Base-by-base conservation (phyloP, 192 early-diverging fungal species). In the Fimicolochytrium jonesii region DNA sequence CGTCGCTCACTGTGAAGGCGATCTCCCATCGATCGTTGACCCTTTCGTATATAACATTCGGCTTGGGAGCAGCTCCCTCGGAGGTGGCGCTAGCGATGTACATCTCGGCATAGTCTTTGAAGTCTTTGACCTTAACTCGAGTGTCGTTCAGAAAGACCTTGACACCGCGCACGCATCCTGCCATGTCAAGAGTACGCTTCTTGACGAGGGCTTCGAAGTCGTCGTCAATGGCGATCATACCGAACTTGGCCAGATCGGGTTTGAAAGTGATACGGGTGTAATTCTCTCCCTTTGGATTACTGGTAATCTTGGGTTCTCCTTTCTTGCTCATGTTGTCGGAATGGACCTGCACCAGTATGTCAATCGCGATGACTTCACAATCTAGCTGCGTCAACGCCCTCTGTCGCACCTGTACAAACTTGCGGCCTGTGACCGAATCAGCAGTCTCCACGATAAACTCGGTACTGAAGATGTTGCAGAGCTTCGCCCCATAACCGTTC, bases 391-490 rank as follows among this genome's bases (percentile, higher is more conserved):
- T n/a, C 37, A 32, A 33, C 48, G 22, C 17, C 39, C 13, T 7
- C 13, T 6, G 36, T 22, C 57, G 33, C 45, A 75, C 85, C 68
- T 99, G 96, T 57, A 77, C 76, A 68, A 91, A 99, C 67, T 87
- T 89, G 31, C 84, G 72, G 44, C 82, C 81, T 11, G 74, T 72
- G 15, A 64, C 70, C 26, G 84, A 83, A 63, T 97, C 92, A 0
- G 86, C 87, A 0, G 93, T 97, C 75, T 96, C 93, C 5, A 99
- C 89, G 33, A 79, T 87, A 67, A 99, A 97, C 73, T 97, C 88
- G 5, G 78, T 91, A 62, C 90, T 92, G 58, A 96, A 97, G 37
- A 99, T 97, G 68, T 99, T 99, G 78, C 92, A 92, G 32, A 95
- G 85, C 74, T 99, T 97, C 2, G 80, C 80, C 33, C 83, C 79